These are phyloP conservation scores for Thelephora terrestris DNA, from an alignment of 1,284 basidiomycete species.

Conservation along the genomic window DNA sequence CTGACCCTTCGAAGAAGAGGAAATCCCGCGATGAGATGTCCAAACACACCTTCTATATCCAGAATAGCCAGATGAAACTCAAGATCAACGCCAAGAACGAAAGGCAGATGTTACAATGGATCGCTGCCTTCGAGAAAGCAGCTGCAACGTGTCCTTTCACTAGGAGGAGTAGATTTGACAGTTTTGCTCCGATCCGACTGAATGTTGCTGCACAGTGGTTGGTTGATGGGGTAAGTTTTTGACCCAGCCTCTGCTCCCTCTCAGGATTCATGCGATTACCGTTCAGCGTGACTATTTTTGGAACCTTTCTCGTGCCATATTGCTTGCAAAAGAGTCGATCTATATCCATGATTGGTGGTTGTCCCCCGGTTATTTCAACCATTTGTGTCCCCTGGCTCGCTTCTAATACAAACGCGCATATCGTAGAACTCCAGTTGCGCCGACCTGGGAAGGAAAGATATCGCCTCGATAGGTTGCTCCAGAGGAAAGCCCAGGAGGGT, in stretches of 20 bases:
- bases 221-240: slow-evolving; percentile 79
- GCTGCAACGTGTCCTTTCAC: slow-evolving; percentile 75
- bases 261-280: slow-evolving; percentile 2
- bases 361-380: slow-evolving; percentile 51
- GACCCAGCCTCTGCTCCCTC: neutral
- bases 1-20: slow-evolving; percentile 27
- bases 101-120: slow-evolving; percentile 97
- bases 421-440: slow-evolving; percentile 71
- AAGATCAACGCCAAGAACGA: slow-evolving; percentile 88
- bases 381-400: neutral
- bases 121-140: slow-evolving; percentile 83
- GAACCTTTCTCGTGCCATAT: slow-evolving; percentile 91
- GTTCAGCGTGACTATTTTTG: slow-evolving; percentile 88
- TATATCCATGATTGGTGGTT: slow-evolving; percentile 98
- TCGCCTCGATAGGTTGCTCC: slow-evolving; percentile 79
- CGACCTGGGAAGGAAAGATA: slow-evolving; percentile 81
- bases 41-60: slow-evolving; percentile 91
- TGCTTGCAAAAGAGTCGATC: slow-evolving; percentile 82
- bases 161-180: slow-evolving; percentile 80
- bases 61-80: slow-evolving; percentile 84
- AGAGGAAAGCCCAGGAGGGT: slow-evolving; percentile 91
- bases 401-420: slow-evolving; percentile 13
- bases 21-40: slow-evolving; percentile 44
- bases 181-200: slow-evolving; percentile 88
- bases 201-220: slow-evolving; percentile 98